phyloP scores from a whole-genome alignment of 805 yeast species.

The Yarrowia phangngaensis region DNA sequence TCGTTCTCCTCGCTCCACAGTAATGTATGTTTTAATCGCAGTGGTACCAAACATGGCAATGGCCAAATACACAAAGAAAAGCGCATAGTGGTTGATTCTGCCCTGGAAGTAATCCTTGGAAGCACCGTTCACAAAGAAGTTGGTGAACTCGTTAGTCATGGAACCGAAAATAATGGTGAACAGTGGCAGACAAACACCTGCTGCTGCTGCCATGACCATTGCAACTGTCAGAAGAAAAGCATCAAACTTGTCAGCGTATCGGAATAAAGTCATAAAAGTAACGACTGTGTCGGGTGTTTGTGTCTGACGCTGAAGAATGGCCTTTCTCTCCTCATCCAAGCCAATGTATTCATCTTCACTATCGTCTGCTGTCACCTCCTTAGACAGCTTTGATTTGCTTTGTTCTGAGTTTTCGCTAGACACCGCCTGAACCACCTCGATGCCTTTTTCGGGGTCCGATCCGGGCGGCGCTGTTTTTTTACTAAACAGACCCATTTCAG shows the following conservation, averaged over 20 bases:
- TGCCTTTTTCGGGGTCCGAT: conserved; percentile 13
- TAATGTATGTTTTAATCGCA: conserved; percentile 39
- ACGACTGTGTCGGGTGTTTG: conserved; percentile 31
- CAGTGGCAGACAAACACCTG: conserved; percentile 44
- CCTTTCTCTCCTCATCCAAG: conserved; percentile 38
- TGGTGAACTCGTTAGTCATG: conserved; percentile 41
- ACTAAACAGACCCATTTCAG: conserved; percentile 14
- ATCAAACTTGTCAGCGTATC: conserved; percentile 40
- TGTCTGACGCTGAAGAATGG: conserved; percentile 39
- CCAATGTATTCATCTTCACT: conserved; percentile 34
- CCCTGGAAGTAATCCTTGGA: conserved; percentile 38
- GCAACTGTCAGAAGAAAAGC: conserved; percentile 37
- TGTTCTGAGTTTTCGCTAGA: conserved; percentile 10
- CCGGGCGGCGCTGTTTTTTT: conserved; percentile 3
- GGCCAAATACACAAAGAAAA: conserved; percentile 44
- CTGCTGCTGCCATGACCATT: conserved; percentile 37
- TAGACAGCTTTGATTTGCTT: not conserved
- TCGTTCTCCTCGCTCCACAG: conserved; percentile 43
- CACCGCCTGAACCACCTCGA: conserved; percentile 7
- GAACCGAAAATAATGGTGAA: conserved; percentile 44
- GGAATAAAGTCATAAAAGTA: conserved; percentile 37
- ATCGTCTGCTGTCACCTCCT: conserved; percentile 24
- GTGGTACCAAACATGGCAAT: conserved; percentile 40
- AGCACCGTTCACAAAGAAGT: conserved; percentile 35
- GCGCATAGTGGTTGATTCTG: conserved; percentile 39